Conservation (phyloP, 371 early-diverging fungal species). For the Fennellomyces sp. region DNA sequence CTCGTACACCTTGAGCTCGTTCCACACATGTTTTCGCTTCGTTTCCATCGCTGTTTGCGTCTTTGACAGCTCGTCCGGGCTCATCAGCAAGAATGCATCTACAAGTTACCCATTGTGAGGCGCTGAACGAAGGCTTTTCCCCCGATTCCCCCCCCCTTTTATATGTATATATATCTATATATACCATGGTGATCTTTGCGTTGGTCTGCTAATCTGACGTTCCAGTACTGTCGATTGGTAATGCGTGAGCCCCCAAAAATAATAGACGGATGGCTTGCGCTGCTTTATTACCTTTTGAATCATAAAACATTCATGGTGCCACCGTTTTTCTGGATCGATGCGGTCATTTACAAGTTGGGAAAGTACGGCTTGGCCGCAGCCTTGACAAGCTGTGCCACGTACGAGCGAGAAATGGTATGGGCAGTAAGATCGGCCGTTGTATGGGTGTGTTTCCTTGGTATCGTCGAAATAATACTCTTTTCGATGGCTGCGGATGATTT, state of each 20-base stretch:
- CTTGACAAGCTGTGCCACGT: constrained; percentile 85
- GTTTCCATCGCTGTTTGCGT: constrained; percentile 11
- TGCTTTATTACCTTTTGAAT: constrained; percentile 72
- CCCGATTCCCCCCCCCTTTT: too few species aligned
- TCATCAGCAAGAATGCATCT: not conserved
- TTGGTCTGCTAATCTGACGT: constrained; percentile 9
- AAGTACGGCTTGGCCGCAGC: constrained; percentile 88
- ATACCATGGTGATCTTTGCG: constrained; percentile 14
- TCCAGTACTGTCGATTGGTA: constrained; percentile 19
- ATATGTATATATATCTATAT: not conserved
- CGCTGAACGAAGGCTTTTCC: not conserved
- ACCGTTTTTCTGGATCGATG: constrained; percentile 70
- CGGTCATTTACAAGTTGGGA: constrained; percentile 87
- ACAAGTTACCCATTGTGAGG: not conserved
- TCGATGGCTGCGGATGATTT: not conserved
- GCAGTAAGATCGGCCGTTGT: constrained; percentile 84
- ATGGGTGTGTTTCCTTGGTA: constrained; percentile 62
- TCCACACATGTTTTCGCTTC: constrained; percentile 15
- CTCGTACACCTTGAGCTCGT: constrained; percentile 43
- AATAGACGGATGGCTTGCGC: not conserved
- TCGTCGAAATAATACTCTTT: not conserved
- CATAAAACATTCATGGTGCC: constrained; percentile 99
- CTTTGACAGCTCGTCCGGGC: constrained; percentile 6
- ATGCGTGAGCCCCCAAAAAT: not conserved
- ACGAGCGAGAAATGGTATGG: constrained; percentile 84